A percentile compares a stretch with the other conserved stretches of the same genome.
Evolutionary conservation across 176 grass and related monocot genomes (phyloP).

Genomic region (Carex cristatella): DNA sequence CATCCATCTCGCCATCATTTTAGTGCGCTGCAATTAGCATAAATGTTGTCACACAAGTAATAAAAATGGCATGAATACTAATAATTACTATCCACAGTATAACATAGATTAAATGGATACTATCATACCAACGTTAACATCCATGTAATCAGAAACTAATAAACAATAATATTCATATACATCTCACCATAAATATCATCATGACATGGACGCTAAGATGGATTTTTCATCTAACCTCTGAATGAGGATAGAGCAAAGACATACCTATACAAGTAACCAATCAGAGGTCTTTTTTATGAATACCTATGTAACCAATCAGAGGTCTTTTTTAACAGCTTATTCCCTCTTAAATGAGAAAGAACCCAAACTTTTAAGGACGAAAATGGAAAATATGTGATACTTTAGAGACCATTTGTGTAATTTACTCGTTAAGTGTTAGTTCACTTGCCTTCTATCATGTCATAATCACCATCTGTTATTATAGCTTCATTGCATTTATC

Average conservation of each 20-base stretch:
- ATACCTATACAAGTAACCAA: neutral
- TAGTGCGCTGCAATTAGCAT: neutral
- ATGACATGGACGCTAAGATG: neutral
- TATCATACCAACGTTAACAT: neutral
- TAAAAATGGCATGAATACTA: neutral
- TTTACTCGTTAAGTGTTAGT: neutral
- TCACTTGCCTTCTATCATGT: constrained; percentile 63
- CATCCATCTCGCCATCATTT: neutral
- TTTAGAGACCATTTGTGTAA: neutral
- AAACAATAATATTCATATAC: neutral
- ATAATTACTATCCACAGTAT: neutral
- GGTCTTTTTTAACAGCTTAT: neutral
- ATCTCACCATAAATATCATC: neutral
- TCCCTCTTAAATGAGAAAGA: neutral
- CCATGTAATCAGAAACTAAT: neutral
- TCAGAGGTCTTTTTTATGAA: constrained; percentile 4
- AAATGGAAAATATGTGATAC: constrained; percentile 2
- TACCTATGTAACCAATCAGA: neutral
- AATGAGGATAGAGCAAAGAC: neutral
- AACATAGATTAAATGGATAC: neutral
- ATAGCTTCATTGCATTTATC: constrained; percentile 33
- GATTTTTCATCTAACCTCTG: neutral
- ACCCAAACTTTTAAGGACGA: neutral
- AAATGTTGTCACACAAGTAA: neutral
- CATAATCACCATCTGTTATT: constrained; percentile 27